Evolutionary conservation across 139 green algal species (phyloP).

Genomic region (Zygnema cylindricum): DNA sequence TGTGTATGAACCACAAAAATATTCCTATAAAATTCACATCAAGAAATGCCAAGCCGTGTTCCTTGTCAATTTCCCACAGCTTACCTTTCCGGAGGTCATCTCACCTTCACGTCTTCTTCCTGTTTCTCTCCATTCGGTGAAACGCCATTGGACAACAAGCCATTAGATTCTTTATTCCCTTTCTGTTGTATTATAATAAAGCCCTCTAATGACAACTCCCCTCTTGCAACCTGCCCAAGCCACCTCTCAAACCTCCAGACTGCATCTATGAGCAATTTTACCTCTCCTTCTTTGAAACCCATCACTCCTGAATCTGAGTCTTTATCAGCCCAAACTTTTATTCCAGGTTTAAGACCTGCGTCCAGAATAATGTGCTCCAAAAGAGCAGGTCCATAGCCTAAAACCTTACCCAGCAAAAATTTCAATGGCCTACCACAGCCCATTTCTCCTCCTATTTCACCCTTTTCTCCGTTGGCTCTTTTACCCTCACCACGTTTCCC

Average conservation of each 20-base stretch:
- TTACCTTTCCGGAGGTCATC: no score
- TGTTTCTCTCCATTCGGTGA: not conserved
- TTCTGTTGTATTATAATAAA: constrained; percentile 54
- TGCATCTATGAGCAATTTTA: not conserved
- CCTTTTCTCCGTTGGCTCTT: constrained; percentile 44
- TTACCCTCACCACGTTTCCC: not conserved
- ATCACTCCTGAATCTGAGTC: not conserved
- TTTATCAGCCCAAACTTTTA: not conserved
- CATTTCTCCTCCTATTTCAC: not conserved
- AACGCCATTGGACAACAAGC: not conserved
- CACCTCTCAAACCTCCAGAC: constrained; percentile 56
- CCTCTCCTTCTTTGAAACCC: constrained; percentile 34
- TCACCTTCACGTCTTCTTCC: constrained; percentile 19
- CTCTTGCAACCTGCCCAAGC: constrained; percentile 26
- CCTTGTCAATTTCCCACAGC: no score
- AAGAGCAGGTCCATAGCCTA: constrained; percentile 83
- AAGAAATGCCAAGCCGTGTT: no score
- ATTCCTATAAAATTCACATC: no score
- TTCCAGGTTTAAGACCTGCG: constrained; percentile 72
- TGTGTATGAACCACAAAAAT: no score
- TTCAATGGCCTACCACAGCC: constrained; percentile 34
- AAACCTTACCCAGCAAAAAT: constrained; percentile 5
- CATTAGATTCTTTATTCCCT: not conserved
- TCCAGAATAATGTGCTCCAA: constrained; percentile 80
- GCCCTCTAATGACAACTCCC: constrained; percentile 15